A percentile compares a stretch with the other conserved stretches of the same genome.
Evolutionary conservation across 371 early-diverging fungal species (phyloP).

Genomic region (Mucor sp.): DNA sequence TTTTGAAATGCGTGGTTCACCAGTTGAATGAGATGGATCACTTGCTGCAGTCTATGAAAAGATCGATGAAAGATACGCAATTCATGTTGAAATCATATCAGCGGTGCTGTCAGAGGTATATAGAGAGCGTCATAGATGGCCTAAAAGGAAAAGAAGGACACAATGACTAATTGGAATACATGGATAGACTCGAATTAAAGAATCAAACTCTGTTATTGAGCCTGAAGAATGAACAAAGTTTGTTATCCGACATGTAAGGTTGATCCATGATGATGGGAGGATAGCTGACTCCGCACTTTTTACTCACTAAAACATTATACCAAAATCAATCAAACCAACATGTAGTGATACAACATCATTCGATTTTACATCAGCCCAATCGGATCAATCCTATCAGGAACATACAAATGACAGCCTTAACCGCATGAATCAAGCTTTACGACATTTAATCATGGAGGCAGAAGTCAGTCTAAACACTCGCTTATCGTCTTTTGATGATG

Average conservation of each 20-base stretch:
- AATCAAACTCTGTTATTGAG: constrained; percentile 9
- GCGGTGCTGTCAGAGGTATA: constrained; percentile 14
- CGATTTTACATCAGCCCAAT: not conserved
- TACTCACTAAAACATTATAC: not conserved
- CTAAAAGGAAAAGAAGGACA: not conserved
- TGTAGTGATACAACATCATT: constrained; percentile 8
- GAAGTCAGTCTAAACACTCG: constrained; percentile 12
- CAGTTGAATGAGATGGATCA: constrained; percentile 10
- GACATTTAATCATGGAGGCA: constrained; percentile 25
- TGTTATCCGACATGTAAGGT: not conserved
- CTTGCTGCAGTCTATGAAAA: not conserved
- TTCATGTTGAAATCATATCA: not conserved
- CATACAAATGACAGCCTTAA: constrained; percentile 20
- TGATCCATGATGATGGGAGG: not conserved
- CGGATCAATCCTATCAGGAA: constrained; percentile 7
- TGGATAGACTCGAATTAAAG: constrained; percentile 20
- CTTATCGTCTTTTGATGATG: not conserved
- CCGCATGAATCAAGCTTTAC: constrained; percentile 24
- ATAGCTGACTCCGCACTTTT: constrained; percentile 1
- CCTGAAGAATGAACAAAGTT: not conserved
- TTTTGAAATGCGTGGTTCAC: not conserved
- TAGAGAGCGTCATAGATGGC: not conserved
- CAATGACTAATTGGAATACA: not conserved
- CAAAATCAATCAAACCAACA: not conserved
- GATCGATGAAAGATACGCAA: constrained; percentile 3